phyloP scores from a whole-genome alignment of 345 rosid species.

The Xanthoceras sorbifolium region DNA sequence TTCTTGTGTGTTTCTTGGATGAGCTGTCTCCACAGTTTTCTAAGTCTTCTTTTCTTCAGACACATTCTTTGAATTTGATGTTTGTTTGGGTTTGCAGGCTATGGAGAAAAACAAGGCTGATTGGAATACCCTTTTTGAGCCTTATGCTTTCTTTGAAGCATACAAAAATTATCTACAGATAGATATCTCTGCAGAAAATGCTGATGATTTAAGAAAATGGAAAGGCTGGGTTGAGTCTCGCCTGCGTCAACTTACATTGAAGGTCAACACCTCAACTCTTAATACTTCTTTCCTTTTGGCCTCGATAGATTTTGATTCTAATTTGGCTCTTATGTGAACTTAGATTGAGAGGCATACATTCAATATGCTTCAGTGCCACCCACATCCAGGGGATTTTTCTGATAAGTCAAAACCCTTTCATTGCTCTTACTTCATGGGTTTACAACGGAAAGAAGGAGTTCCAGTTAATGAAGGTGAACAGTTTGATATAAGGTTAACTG shows the following conservation, averaged over 20 bases:
- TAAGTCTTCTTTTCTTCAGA: background rate
- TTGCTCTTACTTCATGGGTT: conserved; percentile 89
- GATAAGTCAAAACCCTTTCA: conserved; percentile 70
- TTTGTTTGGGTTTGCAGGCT: conserved; percentile 52
- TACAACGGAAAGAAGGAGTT: conserved; percentile 93
- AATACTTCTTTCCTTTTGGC: background rate
- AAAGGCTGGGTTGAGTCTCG: conserved; percentile 99
- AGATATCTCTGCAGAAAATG: conserved; percentile 78
- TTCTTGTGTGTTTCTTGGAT: background rate
- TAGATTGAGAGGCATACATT: conserved; percentile 90
- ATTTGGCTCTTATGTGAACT: conserved; percentile 28
- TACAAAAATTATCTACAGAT: conserved; percentile 91
- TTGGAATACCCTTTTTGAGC: conserved; percentile 90
- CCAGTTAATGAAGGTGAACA: conserved; percentile 72
- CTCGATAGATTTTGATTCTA: conserved; percentile 7
- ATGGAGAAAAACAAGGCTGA: conserved; percentile 80
- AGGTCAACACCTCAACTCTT: conserved; percentile 43
- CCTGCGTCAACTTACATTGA: conserved; percentile 88
- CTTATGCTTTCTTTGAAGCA: conserved; percentile 88
- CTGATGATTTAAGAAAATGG: conserved; percentile 85
- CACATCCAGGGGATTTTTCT: conserved; percentile 82
- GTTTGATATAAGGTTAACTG: conserved; percentile 89
- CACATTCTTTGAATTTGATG: conserved; percentile 26
- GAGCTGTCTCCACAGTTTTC: background rate
- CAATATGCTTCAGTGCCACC: conserved; percentile 93